Percentiles rank a stretch among this genome's conserved stretches.
Conservation (phyloP, 148 eudicot species). For the Spergularia marina region DNA sequence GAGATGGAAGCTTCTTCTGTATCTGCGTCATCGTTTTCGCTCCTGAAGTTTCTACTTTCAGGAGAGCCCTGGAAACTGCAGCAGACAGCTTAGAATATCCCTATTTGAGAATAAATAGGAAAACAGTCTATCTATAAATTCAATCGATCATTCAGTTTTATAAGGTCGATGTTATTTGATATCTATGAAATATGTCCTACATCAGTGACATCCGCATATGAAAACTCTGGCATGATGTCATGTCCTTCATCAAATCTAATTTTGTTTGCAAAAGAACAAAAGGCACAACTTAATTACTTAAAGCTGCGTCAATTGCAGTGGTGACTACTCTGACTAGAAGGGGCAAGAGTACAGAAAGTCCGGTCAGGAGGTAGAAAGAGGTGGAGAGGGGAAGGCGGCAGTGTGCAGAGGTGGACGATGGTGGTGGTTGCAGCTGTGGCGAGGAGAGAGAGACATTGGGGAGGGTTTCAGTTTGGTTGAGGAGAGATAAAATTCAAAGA, state of each 20-base stretch:
- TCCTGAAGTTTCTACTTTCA: slow-evolving; percentile 72
- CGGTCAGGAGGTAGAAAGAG: too few species aligned
- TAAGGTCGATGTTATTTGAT: background rate
- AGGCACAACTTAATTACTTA: background rate
- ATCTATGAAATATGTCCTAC: background rate
- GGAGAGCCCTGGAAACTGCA: slow-evolving; percentile 79
- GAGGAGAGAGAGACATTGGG: too few species aligned
- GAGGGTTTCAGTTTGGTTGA: too few species aligned
- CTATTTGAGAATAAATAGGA: slow-evolving; percentile 6
- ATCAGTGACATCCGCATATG: too few species aligned
- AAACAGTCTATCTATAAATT: background rate
- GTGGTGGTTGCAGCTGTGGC: too few species aligned
- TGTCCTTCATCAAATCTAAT: background rate
- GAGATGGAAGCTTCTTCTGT: slow-evolving; percentile 80
- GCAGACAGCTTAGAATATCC: slow-evolving; percentile 3
- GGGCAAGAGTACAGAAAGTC: too few species aligned
- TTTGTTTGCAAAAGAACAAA: background rate
- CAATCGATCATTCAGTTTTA: background rate
- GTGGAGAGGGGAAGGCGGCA: too few species aligned
- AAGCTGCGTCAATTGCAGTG: too few species aligned
- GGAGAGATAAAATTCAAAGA: too few species aligned
- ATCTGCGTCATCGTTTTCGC: slow-evolving; percentile 69
- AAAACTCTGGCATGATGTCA: background rate
- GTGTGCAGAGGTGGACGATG: too few species aligned
- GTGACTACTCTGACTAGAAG: too few species aligned